Evolutionary conservation across 176 grass and related monocot species (phyloP), one percentile per base, ranked within the genome.

Genomic region (Hyparrhenia diplandra): DNA sequence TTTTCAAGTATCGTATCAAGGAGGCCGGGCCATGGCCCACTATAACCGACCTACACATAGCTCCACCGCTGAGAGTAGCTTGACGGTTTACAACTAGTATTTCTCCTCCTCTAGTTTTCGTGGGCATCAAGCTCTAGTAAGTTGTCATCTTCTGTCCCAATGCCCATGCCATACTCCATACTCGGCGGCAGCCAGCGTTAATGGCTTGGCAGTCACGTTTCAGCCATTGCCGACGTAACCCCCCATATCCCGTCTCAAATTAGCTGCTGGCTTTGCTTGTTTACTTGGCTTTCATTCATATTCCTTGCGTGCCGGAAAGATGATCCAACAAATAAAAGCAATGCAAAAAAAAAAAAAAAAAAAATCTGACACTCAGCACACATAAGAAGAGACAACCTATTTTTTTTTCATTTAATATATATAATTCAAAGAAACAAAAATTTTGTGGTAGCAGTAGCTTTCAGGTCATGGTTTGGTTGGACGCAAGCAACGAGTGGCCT

Each of bases 261-360:
- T 57, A 57, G 68, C 58, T 55, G 45, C 59, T 74, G n/a, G n/a
- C n/a, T 80, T 86, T 86, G 69, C 84, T 86, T 86, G 17, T 28
- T 55, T 39, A 35, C 69, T 20, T 74, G 60, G 59, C 20, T 67
- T n/a, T n/a, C n/a, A n/a, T 58, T 86, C 69, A 14, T 60, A 73
- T 86, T 59, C 69, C 77, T 86, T 80, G 70, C 60, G 47, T 27
- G 28, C 69, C 64, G 27, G 61, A 36, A 80, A 80, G 84, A 58
- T 67, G 77, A 67, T 37, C 37, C 39, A 21, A 69, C 5, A n/a
- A n/a, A n/a, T n/a, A 23, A 34, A 43, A 67, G 18, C 1, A 55
- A 55, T n/a, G n/a, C n/a, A n/a, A n/a, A n/a, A n/a, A n/a, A n/a
- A n/a, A n/a, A n/a, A n/a, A n/a, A n/a, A 7, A 52, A 21, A 49